These are phyloP conservation scores for Phytophthora constricta DNA, from an alignment of 352 stramenopile genomes.

Conservation along the genomic window DNA sequence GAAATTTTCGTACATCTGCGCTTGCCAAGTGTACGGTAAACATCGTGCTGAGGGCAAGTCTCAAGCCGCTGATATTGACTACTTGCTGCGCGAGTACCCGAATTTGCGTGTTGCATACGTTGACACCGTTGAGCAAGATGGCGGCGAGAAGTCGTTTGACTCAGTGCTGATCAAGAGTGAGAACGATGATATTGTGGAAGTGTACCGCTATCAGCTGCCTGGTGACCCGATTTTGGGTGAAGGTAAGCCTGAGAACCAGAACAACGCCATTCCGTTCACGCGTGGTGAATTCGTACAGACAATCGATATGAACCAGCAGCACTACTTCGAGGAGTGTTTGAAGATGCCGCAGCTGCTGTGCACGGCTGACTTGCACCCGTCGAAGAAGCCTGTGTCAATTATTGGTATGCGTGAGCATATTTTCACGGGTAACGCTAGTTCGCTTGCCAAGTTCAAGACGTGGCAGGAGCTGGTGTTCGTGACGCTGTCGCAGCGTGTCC, in stretches of 20 bases:
- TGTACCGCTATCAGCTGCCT: constrained; percentile 84
- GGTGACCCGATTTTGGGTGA: constrained; percentile 84
- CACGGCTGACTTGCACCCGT: constrained; percentile 72
- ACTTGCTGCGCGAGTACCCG: constrained; percentile 78
- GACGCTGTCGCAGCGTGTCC: constrained; percentile 82
- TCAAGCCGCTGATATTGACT: constrained; percentile 85
- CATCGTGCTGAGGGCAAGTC: constrained; percentile 68
- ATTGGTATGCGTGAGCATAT: constrained; percentile 90
- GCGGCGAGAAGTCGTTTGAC: constrained; percentile 60
- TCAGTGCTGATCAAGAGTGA: constrained; percentile 86
- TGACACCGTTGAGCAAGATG: constrained; percentile 56
- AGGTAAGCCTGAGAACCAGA: constrained; percentile 89
- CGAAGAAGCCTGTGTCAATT: constrained; percentile 76
- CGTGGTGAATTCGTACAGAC: constrained; percentile 87
- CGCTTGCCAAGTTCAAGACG: constrained; percentile 85
- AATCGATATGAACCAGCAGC: constrained; percentile 92
- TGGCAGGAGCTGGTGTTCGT: constrained; percentile 89
- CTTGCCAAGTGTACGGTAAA: constrained; percentile 86
- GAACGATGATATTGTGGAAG: constrained; percentile 72
- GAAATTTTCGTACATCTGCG: constrained; percentile 89
- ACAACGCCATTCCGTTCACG: constrained; percentile 82
- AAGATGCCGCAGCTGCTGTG: constrained; percentile 87
- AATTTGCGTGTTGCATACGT: constrained; percentile 89
- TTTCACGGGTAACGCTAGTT: constrained; percentile 87
- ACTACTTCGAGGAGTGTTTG: constrained; percentile 88